phyloP scores from a whole-genome alignment of 192 early-diverging fungal genomes.

The Linnemannia hyalina region DNA sequence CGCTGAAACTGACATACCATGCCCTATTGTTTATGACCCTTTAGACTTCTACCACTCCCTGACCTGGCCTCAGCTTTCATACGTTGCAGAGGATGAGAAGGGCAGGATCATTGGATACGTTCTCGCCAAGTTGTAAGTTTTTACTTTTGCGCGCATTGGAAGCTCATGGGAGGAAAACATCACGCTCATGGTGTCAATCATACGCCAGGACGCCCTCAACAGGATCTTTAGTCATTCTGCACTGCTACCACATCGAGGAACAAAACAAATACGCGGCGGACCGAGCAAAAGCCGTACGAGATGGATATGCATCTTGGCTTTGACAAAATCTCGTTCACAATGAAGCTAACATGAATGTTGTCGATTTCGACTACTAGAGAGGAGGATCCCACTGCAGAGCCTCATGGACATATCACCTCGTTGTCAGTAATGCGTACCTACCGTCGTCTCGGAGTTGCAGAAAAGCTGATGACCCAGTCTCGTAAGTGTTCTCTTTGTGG shows the following conservation, averaged over 20 bases:
- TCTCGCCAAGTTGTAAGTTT: constrained; percentile 91
- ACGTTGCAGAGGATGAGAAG: constrained; percentile 93
- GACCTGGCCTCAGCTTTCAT: constrained; percentile 94
- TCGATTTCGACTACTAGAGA: constrained; percentile 71
- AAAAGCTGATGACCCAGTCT: constrained; percentile 96
- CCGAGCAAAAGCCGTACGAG: no score
- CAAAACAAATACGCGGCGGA: no score
- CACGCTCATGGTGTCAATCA: no score
- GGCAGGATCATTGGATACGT: constrained; percentile 98
- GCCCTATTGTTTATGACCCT: neutral
- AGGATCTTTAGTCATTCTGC: neutral
- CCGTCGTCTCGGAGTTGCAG: constrained; percentile 95
- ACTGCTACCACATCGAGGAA: no score
- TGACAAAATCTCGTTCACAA: neutral
- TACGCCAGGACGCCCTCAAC: neutral
- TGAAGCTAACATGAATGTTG: no score
- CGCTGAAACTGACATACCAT: neutral
- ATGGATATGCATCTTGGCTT: no score
- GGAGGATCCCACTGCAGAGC: constrained; percentile 77
- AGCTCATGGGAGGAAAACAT: neutral
- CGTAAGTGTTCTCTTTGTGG: constrained; percentile 61
- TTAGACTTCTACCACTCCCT: constrained; percentile 83
- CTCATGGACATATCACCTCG: constrained; percentile 97
- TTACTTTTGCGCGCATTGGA: neutral
- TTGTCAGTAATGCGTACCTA: constrained; percentile 97